Evolutionary conservation across 805 yeast genomes (phyloP).

Genomic region (Myxozyma lipomycoides): DNA sequence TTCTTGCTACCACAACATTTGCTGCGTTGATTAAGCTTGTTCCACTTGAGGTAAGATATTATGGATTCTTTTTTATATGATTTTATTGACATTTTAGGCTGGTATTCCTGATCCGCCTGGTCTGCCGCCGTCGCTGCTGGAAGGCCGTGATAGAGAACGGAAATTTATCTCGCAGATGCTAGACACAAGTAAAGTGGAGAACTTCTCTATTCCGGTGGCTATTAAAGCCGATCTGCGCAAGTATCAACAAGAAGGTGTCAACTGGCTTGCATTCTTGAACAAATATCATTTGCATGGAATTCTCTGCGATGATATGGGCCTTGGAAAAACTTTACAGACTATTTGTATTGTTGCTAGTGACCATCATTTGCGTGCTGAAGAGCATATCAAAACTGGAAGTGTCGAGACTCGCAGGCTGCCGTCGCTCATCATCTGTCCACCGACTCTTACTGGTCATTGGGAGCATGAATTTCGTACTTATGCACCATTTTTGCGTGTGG

Average conservation of each 20-base stretch:
- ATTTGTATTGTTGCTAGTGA: slow-evolving; percentile 96
- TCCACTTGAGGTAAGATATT: slow-evolving; percentile 62
- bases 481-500: slow-evolving; percentile 76
- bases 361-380: slow-evolving; percentile 77
- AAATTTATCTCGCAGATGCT: slow-evolving; percentile 95
- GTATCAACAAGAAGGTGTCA: slow-evolving; percentile 97
- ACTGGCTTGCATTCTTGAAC: slow-evolving; percentile 94
- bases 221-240: slow-evolving; percentile 89
- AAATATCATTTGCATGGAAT: slow-evolving; percentile 95
- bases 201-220: slow-evolving; percentile 83
- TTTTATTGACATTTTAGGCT: slow-evolving; percentile 41
- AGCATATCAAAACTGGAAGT: slow-evolving; percentile 55
- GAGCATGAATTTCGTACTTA: slow-evolving; percentile 88
- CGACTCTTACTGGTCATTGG: slow-evolving; percentile 98
- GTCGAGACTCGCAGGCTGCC: slow-evolving; percentile 73
- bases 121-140: slow-evolving; percentile 76
- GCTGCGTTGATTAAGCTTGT: slow-evolving; percentile 93
- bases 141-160: slow-evolving; percentile 89
- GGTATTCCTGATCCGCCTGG: slow-evolving; percentile 95
- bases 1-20: slow-evolving; percentile 90
- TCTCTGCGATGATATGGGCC: slow-evolving; percentile 98
- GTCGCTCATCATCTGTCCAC: slow-evolving; percentile 88
- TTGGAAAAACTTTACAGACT: slow-evolving; percentile 95
- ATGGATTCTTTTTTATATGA: background rate
- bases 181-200: slow-evolving; percentile 87